These are phyloP conservation scores for Andrographis paniculata DNA, from an alignment of 305 asterid species.

Conservation along the genomic window DNA sequence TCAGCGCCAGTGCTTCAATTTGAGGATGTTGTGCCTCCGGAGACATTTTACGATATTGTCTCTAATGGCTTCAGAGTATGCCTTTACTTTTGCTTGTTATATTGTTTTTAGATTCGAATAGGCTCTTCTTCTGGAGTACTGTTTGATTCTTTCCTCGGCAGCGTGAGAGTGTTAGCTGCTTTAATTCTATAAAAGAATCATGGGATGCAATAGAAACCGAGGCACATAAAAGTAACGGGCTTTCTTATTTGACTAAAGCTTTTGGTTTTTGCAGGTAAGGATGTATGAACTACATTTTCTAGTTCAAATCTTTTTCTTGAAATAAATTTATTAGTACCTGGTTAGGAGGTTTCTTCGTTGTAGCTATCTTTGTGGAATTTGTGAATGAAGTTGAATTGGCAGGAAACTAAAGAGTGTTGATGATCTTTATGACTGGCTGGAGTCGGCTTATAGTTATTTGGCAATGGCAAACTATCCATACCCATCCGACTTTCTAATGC, in stretches of 20 bases:
- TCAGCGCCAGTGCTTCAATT: constrained; percentile 87
- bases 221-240: constrained; percentile 54
- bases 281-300: neutral
- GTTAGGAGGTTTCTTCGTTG: neutral
- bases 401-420: constrained; percentile 65
- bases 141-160: constrained; percentile 19
- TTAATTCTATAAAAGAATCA: constrained; percentile 59
- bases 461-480: constrained; percentile 88
- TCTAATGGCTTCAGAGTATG: constrained; percentile 72
- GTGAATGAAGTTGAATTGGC: constrained; percentile 26
- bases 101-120: constrained; percentile 1
- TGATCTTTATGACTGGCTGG: constrained; percentile 65
- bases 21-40: constrained; percentile 72
- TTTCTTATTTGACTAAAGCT: constrained; percentile 42
- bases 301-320: too few species aligned
- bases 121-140: constrained; percentile 1
- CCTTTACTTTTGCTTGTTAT: constrained; percentile 2
- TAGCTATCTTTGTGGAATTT: constrained; percentile 3
- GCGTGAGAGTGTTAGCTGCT: constrained; percentile 80
- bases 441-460: constrained; percentile 76
- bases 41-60: constrained; percentile 69
- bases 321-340: neutral
- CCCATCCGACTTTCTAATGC: constrained; percentile 85
- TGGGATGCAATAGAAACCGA: constrained; percentile 61
- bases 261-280: constrained; percentile 68